Evolutionary conservation across 2,329 filamentous ascomycete genomes (phyloP).

Genomic region (Cercospora citrullina): DNA sequence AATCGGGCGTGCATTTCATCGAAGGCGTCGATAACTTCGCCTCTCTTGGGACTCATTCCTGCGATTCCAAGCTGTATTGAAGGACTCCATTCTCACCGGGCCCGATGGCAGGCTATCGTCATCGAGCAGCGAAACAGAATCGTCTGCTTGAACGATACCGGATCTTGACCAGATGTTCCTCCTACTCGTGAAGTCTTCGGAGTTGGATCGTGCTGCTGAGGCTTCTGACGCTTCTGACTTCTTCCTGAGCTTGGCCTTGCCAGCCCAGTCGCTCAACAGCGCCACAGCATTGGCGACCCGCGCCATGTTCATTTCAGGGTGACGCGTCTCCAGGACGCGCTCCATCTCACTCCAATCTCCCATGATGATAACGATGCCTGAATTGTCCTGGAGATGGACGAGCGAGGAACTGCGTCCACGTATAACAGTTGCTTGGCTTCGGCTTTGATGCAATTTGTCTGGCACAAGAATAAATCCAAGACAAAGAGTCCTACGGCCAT

Average conservation of each 20-base stretch:
- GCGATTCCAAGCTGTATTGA: neutral
- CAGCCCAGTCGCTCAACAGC: neutral
- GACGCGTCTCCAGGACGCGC: slow-evolving; percentile 11
- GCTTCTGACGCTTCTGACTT: neutral
- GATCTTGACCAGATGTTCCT: neutral
- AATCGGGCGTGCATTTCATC: neutral
- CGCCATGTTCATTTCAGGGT: slow-evolving; percentile 6
- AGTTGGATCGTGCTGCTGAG: neutral
- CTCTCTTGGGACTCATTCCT: neutral
- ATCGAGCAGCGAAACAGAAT: neutral
- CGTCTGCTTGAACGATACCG: neutral
- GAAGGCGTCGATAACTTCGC: neutral
- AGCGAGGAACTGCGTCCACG: neutral
- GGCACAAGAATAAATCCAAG: neutral
- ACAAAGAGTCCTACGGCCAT: neutral
- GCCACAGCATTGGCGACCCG: slow-evolving; percentile 3
- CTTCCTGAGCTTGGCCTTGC: slow-evolving; percentile 2
- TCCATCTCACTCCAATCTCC: slow-evolving; percentile 4
- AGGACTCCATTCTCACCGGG: slow-evolving; percentile 2
- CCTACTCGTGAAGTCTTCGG: neutral
- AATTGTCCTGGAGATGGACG: no score
- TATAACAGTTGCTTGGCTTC: neutral
- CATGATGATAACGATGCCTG: neutral
- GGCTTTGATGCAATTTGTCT: neutral
- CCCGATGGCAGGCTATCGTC: neutral